Conservation (phyloP, 2,329 filamentous ascomycete species). For the Westerdykella ornata region DNA sequence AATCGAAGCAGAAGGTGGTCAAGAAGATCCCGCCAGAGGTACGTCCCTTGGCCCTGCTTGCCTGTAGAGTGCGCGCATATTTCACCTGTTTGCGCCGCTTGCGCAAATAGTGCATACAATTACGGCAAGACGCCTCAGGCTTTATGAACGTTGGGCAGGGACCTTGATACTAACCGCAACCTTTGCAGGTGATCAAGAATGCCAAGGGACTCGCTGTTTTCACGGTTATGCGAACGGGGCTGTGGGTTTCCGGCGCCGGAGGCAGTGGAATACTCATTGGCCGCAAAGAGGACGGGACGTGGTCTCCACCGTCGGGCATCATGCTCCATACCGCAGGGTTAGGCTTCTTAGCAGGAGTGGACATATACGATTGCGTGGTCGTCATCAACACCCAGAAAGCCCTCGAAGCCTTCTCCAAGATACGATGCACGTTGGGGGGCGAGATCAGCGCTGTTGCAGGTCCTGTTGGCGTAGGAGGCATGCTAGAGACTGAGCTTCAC, state of each 20-base stretch:
- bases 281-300: conserved; percentile 75
- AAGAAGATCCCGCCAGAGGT: conserved; percentile 74
- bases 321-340: conserved; percentile 83
- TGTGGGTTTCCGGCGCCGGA: conserved; percentile 87
- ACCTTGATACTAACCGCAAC: background rate
- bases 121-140: background rate
- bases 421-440: conserved; percentile 72
- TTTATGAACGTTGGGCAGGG: background rate
- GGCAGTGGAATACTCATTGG: conserved; percentile 83
- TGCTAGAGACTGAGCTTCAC: conserved; percentile 62
- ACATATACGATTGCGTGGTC: conserved; percentile 92
- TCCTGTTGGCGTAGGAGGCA: conserved; percentile 68
- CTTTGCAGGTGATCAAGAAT: conserved; percentile 65
- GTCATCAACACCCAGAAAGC: conserved; percentile 84
- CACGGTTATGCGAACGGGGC: conserved; percentile 87
- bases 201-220: conserved; percentile 89
- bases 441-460: conserved; percentile 73
- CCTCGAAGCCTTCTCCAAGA: conserved; percentile 73
- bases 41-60: conserved; percentile 7
- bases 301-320: conserved; percentile 87
- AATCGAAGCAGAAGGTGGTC: conserved; percentile 57
- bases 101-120: too few species aligned
- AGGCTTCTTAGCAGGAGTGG: conserved; percentile 83
- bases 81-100: too few species aligned
- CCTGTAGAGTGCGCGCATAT: background rate